A percentile compares a stretch with the other conserved stretches of the same genome.
These are phyloP conservation scores for Neoboletus magnificus DNA, from an alignment of 768 basidiomycete species.

Conservation along the genomic window DNA sequence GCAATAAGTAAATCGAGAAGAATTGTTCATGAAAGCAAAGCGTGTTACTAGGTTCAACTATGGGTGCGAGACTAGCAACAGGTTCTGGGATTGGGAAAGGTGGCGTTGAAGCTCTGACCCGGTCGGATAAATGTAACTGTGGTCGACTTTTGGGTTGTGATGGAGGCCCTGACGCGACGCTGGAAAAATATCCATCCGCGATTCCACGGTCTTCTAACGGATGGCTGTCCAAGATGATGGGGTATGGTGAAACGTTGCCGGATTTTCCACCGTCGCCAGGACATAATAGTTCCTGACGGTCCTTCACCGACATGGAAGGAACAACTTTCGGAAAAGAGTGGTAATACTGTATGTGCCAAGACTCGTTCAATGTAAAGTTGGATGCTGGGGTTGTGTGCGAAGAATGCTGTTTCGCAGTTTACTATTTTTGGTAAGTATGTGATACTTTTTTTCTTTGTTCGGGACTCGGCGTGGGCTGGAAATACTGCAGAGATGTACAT, in stretches of 20 bases:
- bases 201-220: conserved; percentile 25
- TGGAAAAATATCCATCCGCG: conserved; percentile 8
- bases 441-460: no score
- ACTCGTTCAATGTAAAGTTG: no score
- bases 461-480: no score
- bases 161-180: not conserved
- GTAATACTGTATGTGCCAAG: no score
- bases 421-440: no score
- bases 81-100: not conserved
- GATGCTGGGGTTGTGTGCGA: no score
- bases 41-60: conserved; percentile 7
- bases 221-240: not conserved
- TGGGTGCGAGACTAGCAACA: not conserved
- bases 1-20: not conserved
- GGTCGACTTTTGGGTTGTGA: not conserved
- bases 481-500: no score
- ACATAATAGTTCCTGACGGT: not conserved
- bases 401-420: no score
- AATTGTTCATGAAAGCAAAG: not conserved
- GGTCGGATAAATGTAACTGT: not conserved
- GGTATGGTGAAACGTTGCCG: not conserved
- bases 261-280: not conserved
- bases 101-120: not conserved
- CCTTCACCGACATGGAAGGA: not conserved
- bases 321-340: not conserved